Conservation (phyloP, 352 stramenopile species). For the Phytophthora ohioensis region DNA sequence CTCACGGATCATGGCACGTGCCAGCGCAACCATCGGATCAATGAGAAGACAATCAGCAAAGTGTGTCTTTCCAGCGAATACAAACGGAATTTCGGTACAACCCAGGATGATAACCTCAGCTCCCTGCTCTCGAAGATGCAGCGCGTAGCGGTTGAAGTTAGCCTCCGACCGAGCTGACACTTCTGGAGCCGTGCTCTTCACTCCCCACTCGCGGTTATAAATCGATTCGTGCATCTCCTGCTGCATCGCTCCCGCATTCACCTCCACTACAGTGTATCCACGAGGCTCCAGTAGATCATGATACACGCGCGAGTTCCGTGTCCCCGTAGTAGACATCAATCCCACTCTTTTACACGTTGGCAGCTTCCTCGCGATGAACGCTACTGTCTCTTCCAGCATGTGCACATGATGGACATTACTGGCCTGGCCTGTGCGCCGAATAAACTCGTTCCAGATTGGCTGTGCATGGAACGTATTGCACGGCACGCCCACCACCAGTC, state of each 20-base stretch:
- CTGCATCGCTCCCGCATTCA: slow-evolving; percentile 51
- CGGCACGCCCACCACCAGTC: slow-evolving; percentile 67
- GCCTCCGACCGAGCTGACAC: slow-evolving; percentile 59
- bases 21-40: slow-evolving; percentile 77
- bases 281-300: slow-evolving; percentile 72
- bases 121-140: slow-evolving; percentile 49
- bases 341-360: slow-evolving; percentile 63
- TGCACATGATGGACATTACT: slow-evolving; percentile 54
- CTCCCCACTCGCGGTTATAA: slow-evolving; percentile 75
- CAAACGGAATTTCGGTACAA: slow-evolving; percentile 85
- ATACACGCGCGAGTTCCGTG: slow-evolving; percentile 67
- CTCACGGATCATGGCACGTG: slow-evolving; percentile 74
- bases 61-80: slow-evolving; percentile 59
- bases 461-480: slow-evolving; percentile 84
- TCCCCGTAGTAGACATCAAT: slow-evolving; percentile 76
- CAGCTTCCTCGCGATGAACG: slow-evolving; percentile 56
- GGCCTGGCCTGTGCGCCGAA: slow-evolving; percentile 43
- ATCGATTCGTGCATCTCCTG: slow-evolving; percentile 77
- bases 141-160: slow-evolving; percentile 73
- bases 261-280: slow-evolving; percentile 68
- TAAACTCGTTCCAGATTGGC: slow-evolving; percentile 79
- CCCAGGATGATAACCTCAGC: slow-evolving; percentile 78
- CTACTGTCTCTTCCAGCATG: slow-evolving; percentile 79
- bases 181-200: slow-evolving; percentile 75
- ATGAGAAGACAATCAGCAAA: slow-evolving; percentile 64